Conservation (phyloP, 2,329 filamentous ascomycete species). For the Epichloe sibirici region DNA sequence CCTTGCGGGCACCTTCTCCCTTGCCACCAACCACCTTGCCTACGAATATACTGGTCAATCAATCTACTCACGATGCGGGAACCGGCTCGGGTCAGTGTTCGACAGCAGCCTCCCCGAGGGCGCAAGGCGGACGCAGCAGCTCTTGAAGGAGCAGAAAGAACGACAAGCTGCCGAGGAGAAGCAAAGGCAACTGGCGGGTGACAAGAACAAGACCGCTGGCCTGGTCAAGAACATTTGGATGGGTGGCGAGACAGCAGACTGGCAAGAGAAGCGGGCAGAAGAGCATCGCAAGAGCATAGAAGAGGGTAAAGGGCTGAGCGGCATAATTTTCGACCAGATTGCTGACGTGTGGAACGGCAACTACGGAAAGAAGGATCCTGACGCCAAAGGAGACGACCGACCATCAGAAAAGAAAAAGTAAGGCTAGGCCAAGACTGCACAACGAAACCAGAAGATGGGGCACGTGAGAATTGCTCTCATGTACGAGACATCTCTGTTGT, state of each 20-base stretch:
- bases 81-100: constrained; percentile 32
- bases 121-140: constrained; percentile 33
- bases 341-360: constrained; percentile 37
- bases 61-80: constrained; percentile 34
- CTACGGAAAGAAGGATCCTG: constrained; percentile 18
- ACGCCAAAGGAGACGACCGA: constrained; percentile 1
- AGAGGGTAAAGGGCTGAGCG: constrained; percentile 43
- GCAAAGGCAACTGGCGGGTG: constrained; percentile 15
- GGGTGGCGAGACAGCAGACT: constrained; percentile 42
- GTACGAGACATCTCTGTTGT: background rate
- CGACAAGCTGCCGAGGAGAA: constrained; percentile 20
- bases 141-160: constrained; percentile 34
- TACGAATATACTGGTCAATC: constrained; percentile 45
- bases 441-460: background rate
- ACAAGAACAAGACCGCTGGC: constrained; percentile 20
- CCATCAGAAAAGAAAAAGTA: background rate
- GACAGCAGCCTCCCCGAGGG: constrained; percentile 45
- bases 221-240: constrained; percentile 42
- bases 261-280: constrained; percentile 38
- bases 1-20: constrained; percentile 37
- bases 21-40: constrained; percentile 42
- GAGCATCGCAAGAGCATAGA: constrained; percentile 41
- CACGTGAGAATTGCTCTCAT: background rate
- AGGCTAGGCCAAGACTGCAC: background rate
- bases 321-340: constrained; percentile 44